Evolutionary conservation across 2,329 filamentous ascomycete species (phyloP), one percentile per base, ranked within the genome.

Genomic region (Fusarium subtropicale): DNA sequence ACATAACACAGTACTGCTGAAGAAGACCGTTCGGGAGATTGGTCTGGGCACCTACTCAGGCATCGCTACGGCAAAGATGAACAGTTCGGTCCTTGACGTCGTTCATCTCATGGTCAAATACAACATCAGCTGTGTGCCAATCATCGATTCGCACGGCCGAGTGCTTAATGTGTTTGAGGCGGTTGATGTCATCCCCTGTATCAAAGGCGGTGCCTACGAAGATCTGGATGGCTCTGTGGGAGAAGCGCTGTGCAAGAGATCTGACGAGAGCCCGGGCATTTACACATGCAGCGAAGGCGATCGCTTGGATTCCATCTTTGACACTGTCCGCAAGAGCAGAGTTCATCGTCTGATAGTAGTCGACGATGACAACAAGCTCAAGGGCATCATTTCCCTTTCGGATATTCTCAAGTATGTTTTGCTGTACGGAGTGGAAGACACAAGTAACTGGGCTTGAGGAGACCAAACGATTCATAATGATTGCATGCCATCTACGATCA

Each of bases 81-180:
- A 91, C 74, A 96, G 91, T 53, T 91, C 93, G 1, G 96, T 99
- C 42, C 92, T 99, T 73, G 93, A 97, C 72, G 94, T 97, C 31
- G 97, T 99, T 65, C 93, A 97, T 76, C 87, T 93, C 79, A 91
- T 99, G 85, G 96, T 99, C 54, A 90, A 93, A 79, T 87, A 92
- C 79, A 97, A 93, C 80, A 98, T 99, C 75, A 97, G 93, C 42
- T 97, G 94, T 75, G 92, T 99, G 36, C 96, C 96, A 12, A 96
- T 99, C 59, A 83, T 99, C 57, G 96, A 98, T 75, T 87, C 87
- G 50, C 88, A 93, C 38, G 85, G 86, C 74, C 83, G 88, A 79
- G 89, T 99, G 0, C 88, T 98, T 68, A 99, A 99, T 76, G 94
- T 98, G 13, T 99, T 99, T 76, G 97, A 99, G 81, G 93, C 96